phyloP scores from a whole-genome alignment of 257 asterid genomes.

The Rhazya stricta region DNA sequence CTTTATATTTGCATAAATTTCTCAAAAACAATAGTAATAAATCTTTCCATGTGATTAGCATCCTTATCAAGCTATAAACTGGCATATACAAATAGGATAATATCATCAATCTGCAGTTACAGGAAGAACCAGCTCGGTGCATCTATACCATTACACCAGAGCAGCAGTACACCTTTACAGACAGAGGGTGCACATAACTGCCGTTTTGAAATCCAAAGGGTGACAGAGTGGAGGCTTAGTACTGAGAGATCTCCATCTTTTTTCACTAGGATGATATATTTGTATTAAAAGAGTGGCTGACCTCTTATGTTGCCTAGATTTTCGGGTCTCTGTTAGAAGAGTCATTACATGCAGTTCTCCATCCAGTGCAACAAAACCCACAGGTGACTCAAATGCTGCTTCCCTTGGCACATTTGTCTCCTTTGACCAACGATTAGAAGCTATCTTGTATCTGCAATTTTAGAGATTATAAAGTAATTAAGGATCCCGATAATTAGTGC shows the following conservation, averaged over 20 bases:
- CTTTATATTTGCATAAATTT: neutral
- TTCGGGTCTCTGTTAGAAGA: conserved; percentile 34
- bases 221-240: conserved; percentile 58
- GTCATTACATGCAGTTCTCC: conserved; percentile 66
- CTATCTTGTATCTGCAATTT: conserved; percentile 50
- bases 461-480: neutral
- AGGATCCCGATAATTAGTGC: neutral
- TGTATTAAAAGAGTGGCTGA: conserved; percentile 51
- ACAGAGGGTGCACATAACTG: conserved; percentile 65
- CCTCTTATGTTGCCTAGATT: conserved; percentile 55
- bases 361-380: conserved; percentile 69
- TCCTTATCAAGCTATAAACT: conserved; percentile 6
- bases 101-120: neutral
- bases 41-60: neutral
- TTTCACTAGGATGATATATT: conserved; percentile 65
- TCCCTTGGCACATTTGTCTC: conserved; percentile 68
- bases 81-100: conserved; percentile 19
- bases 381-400: conserved; percentile 43
- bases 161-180: conserved; percentile 39
- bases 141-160: conserved; percentile 8
- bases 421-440: conserved; percentile 57
- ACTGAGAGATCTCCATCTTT: conserved; percentile 55
- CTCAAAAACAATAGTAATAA: neutral
- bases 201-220: conserved; percentile 61
- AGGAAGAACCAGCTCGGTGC: neutral